Percentiles rank a stretch among this genome's conserved stretches.
Evolutionary conservation across 2,329 filamentous ascomycete genomes (phyloP).

Genomic region (Lasiodiplodia theobromae): DNA sequence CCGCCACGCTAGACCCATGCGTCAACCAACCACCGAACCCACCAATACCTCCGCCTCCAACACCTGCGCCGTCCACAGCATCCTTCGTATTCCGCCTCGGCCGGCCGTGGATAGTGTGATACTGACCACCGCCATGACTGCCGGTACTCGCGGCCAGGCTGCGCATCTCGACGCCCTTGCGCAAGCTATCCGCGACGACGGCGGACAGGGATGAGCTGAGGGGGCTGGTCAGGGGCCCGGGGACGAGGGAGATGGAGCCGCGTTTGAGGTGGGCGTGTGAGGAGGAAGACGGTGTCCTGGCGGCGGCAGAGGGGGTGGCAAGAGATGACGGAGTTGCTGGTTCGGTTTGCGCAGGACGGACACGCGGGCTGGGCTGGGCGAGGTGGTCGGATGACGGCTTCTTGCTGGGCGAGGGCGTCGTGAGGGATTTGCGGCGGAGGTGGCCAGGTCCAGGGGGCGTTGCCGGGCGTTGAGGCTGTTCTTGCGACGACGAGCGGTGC

Average conservation of each 20-base stretch:
- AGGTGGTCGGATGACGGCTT: background rate
- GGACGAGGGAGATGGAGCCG: slow-evolving; percentile 37
- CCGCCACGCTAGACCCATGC: background rate
- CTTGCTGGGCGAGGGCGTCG: slow-evolving; percentile 5
- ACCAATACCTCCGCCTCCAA: too few relatives aligned
- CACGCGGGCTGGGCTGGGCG: background rate
- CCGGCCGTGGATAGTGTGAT: background rate
- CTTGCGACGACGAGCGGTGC: background rate
- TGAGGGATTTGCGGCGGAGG: slow-evolving; percentile 22
- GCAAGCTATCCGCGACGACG: slow-evolving; percentile 69
- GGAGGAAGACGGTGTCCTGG: slow-evolving; percentile 32
- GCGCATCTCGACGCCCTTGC: slow-evolving; percentile 54
- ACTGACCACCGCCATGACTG: background rate
- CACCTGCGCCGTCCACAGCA: background rate
- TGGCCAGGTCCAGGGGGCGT: background rate
- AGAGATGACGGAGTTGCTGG: background rate
- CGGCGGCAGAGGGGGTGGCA: background rate
- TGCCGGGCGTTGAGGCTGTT: background rate
- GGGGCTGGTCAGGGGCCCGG: slow-evolving; percentile 64
- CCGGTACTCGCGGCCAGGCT: background rate
- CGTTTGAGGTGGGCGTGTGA: slow-evolving; percentile 36
- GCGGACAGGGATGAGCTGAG: slow-evolving; percentile 67
- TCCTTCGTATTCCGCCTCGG: background rate
- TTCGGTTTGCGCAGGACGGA: background rate
- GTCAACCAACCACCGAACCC: slow-evolving; percentile 17